phyloP scores from a whole-genome alignment of 345 rosid genomes.

The Eucalyptus curtisii region DNA sequence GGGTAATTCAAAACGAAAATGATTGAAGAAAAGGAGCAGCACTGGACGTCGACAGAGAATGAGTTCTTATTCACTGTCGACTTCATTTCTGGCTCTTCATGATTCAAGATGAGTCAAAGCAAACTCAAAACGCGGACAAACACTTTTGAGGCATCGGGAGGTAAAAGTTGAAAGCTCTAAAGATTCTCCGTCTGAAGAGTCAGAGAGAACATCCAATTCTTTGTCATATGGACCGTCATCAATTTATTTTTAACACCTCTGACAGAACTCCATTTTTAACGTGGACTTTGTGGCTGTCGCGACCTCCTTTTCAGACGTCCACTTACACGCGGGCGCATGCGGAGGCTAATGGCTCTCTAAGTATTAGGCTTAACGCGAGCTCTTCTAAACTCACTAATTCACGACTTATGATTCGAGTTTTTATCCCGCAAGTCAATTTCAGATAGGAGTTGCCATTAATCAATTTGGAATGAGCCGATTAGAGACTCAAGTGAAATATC shows the following conservation, averaged over 20 bases:
- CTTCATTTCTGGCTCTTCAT: neutral
- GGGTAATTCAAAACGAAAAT: neutral
- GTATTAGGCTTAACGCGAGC: too few species aligned
- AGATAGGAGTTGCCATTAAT: too few species aligned
- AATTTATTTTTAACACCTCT: too few species aligned
- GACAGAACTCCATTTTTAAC: too few species aligned
- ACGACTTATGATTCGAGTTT: too few species aligned
- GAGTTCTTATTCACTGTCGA: neutral
- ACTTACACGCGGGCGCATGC: too few species aligned
- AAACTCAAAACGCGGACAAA: neutral
- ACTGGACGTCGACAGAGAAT: neutral
- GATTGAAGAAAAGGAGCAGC: neutral
- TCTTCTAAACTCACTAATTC: too few species aligned
- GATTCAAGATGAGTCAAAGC: neutral
- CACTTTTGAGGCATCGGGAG: neutral
- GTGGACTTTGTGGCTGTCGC: too few species aligned
- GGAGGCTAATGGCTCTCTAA: too few species aligned
- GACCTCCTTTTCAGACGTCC: too few species aligned
- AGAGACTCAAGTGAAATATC: too few species aligned
- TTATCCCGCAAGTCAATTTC: too few species aligned
- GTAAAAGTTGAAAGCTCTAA: neutral
- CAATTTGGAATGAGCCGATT: accelerated
- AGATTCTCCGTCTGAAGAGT: accelerated
- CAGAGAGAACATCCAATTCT: accelerated
- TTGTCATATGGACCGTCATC: accelerated